Conservation (phyloP, 2,329 filamentous ascomycete species). For the Coniochaeta pulveracea region DNA sequence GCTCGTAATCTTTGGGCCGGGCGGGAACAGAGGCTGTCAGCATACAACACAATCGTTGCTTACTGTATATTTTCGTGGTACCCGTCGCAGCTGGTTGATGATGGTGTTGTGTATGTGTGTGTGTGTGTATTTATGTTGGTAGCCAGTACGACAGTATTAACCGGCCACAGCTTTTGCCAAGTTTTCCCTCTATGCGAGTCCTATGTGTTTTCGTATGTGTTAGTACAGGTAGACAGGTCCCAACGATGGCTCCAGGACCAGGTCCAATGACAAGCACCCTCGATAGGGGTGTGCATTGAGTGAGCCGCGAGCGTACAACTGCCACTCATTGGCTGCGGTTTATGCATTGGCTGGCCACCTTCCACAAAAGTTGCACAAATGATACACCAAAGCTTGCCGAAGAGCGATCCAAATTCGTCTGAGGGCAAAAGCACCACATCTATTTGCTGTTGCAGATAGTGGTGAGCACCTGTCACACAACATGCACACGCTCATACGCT, state of each 20-base stretch:
- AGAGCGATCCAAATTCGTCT: constrained; percentile 3
- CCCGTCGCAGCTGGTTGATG: too few species aligned
- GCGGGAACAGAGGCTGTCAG: too few species aligned
- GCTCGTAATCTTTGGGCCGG: too few species aligned
- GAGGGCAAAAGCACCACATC: constrained; percentile 1
- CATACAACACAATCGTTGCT: too few species aligned
- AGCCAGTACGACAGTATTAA: too few species aligned
- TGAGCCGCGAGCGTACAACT: constrained; percentile 5
- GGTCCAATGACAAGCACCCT: constrained; percentile 10
- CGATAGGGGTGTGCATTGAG: neutral
- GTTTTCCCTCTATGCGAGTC: constrained; percentile 4
- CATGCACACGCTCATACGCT: constrained; percentile 2
- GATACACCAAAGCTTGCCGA: neutral
- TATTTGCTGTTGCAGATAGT: constrained; percentile 2
- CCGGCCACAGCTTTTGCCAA: too few species aligned
- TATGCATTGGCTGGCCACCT: constrained; percentile 8
- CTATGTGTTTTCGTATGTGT: constrained; percentile 3
- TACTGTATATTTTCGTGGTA: too few species aligned
- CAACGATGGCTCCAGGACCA: constrained; percentile 5
- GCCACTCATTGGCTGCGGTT: constrained; percentile 9
- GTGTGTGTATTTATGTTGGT: too few species aligned
- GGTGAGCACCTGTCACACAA: constrained; percentile 4
- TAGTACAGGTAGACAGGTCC: neutral
- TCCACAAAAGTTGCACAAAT: constrained; percentile 12
- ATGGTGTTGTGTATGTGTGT: too few species aligned